phyloP scores from a whole-genome alignment of 1,139 yeast genomes.

The Saccharomyces uvarum region DNA sequence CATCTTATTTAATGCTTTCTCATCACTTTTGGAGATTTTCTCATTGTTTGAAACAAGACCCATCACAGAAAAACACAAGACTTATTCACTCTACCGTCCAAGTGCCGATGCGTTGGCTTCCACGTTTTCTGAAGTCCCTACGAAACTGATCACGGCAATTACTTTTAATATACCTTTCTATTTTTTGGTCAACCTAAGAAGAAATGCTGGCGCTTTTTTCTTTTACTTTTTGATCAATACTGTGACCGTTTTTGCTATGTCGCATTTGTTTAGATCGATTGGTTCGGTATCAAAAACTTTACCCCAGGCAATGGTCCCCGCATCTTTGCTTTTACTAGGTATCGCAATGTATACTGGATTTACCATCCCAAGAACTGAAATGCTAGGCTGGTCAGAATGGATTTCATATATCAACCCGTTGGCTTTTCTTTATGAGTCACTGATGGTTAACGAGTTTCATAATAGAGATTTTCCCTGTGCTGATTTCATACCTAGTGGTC shows the following conservation, averaged over 20 bases:
- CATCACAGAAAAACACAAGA: slow-evolving; percentile 61
- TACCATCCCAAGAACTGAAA: slow-evolving; percentile 48
- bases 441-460: slow-evolving; percentile 53
- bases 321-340: slow-evolving; percentile 46
- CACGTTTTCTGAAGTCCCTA: slow-evolving; percentile 51
- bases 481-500: slow-evolving; percentile 24
- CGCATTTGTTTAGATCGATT: slow-evolving; percentile 52
- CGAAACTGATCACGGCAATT: slow-evolving; percentile 41
- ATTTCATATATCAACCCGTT: slow-evolving; percentile 56
- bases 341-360: slow-evolving; percentile 56
- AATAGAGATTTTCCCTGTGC: slow-evolving; percentile 40
- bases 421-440: slow-evolving; percentile 51
- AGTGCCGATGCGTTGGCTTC: slow-evolving; percentile 61
- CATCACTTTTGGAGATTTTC: slow-evolving; percentile 57
- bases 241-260: slow-evolving; percentile 46
- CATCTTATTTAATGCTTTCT: slow-evolving; percentile 57
- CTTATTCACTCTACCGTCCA: slow-evolving; percentile 58
- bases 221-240: slow-evolving; percentile 44
- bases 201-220: slow-evolving; percentile 54
- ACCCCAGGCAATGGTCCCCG: slow-evolving; percentile 56
- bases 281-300: slow-evolving; percentile 49
- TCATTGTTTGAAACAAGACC: slow-evolving; percentile 57
- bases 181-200: slow-evolving; percentile 51
- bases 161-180: slow-evolving; percentile 49
- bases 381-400: slow-evolving; percentile 67